Base-by-base conservation (phyloP, 2,329 filamentous ascomycete genomes). In the Hypoxylon sp. region DNA sequence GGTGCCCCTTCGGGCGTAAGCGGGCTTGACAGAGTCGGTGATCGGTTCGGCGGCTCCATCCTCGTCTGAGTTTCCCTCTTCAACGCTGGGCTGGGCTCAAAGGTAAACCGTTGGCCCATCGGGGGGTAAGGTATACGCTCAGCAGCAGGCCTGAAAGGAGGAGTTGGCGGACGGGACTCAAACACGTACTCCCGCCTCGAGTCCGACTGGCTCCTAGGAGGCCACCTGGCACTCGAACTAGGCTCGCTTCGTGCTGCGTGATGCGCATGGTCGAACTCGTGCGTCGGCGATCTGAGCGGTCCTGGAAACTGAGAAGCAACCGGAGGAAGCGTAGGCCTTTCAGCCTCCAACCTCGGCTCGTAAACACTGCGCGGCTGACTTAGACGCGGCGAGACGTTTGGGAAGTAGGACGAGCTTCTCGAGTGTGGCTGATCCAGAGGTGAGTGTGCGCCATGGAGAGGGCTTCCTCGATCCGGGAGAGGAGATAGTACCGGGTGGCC, bases 371-470 rank as follows among this genome's bases (percentile, higher is more conserved):
- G 77, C 10, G 79, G 77, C 53, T 81, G 79, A 35, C 76, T 73
- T 8, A 77, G 69, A 38, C 76, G 73, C 10, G 71, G 65, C 40
- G 70, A 68, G 6, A 69, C 60, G 26, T 73, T 74, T 4, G 81
- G 76, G 61, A 84, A 83, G 68, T 83, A 83, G 11, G 80, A 81
- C 3, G 68, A 69, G 33, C 65, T 66, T 40, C 73, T 74, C 13
- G 75, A 74, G 41, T 74, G 74, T 4, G 80, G 76, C 38, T 76
- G 75, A 35, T 84, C 81, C 52, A 81, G 67, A 4, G 82, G 78
- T 17, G 82, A 83, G 6, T 69, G 65, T 13, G 75, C 69, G 27
- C 77, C 73, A 38, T 74, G 67, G 38, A 78, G 77, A 31, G 76
- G 69, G 15, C 72, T 72, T n/a, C 76, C 75, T 20, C 79, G 77